These are phyloP conservation scores for Mycosphaerelloides madeirae DNA, from an alignment of 2,329 filamentous ascomycete species.

Conservation along the genomic window DNA sequence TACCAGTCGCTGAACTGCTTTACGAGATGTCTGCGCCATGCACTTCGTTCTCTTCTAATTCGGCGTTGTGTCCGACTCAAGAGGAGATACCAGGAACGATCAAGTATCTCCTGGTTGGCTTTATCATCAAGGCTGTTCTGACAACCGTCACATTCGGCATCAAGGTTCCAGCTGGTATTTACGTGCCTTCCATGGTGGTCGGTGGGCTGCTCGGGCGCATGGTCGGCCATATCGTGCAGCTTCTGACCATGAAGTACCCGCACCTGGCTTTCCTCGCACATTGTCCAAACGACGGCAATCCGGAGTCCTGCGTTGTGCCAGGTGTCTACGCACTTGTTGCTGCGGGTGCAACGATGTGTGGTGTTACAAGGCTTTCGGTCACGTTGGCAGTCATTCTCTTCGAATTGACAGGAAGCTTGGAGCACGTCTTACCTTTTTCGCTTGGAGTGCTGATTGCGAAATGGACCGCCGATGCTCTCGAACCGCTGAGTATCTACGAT, in stretches of 20 bases:
- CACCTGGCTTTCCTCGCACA: constrained; percentile 67
- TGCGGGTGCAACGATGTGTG: constrained; percentile 95
- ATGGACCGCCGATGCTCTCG: constrained; percentile 94
- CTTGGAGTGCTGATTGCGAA: constrained; percentile 90
- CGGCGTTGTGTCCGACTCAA: constrained; percentile 71
- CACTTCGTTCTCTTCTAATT: constrained; percentile 60
- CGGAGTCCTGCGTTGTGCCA: constrained; percentile 83
- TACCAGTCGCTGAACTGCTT: constrained; percentile 84
- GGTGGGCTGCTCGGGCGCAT: constrained; percentile 87
- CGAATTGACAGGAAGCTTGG: constrained; percentile 87
- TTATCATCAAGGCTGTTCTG: constrained; percentile 82
- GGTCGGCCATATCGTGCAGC: constrained; percentile 80
- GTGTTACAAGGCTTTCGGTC: constrained; percentile 87
- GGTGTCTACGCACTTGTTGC: constrained; percentile 96
- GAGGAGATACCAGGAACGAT: constrained; percentile 78
- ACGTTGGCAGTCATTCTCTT: constrained; percentile 94
- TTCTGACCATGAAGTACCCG: constrained; percentile 69
- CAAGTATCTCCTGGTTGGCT: constrained; percentile 65
- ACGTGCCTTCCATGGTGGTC: constrained; percentile 97
- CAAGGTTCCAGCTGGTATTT: constrained; percentile 94
- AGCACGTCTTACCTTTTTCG: constrained; percentile 93
- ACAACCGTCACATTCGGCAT: constrained; percentile 92
- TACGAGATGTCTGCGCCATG: constrained; percentile 90
- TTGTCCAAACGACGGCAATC: constrained; percentile 62
- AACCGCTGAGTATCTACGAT: constrained; percentile 93